Conservation (phyloP, 129 eudicot genomes). For the Silybum marianum region DNA sequence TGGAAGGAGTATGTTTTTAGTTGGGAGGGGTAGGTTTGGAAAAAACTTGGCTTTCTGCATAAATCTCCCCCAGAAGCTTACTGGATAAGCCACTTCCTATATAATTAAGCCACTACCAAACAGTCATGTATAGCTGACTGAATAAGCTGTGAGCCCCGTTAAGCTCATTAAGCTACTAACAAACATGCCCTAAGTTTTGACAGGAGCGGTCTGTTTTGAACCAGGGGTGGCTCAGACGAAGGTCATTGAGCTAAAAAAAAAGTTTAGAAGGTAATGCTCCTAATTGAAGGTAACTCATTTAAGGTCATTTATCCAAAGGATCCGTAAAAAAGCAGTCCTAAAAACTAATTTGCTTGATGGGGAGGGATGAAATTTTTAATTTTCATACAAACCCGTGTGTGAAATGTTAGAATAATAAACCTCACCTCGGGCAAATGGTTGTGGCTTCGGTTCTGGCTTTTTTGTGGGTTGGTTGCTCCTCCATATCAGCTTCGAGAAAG, state of each 20-base stretch:
- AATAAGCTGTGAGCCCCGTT: no score
- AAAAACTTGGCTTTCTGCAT: no score
- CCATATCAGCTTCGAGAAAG: conserved; percentile 88
- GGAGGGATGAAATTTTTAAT: neutral
- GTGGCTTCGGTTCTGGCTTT: conserved; percentile 78
- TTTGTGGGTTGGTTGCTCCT: conserved; percentile 59
- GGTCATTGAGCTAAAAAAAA: neutral
- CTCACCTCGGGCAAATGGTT: conserved; percentile 91
- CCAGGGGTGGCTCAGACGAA: neutral
- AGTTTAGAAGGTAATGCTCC: neutral
- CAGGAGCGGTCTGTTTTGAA: neutral
- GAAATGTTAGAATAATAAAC: conserved; percentile 4
- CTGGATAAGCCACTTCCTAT: no score
- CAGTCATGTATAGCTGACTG: no score
- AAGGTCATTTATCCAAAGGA: neutral
- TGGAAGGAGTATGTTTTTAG: no score
- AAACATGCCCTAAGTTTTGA: neutral
- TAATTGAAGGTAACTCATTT: neutral
- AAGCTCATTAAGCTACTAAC: no score
- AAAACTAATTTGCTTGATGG: neutral
- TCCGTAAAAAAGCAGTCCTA: no score
- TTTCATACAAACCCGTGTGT: neutral
- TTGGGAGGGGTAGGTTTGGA: no score
- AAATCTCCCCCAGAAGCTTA: no score
- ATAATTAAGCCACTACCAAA: no score